Evolutionary conservation across 495 filamentous ascomycete genomes (phyloP).

Genomic region (Gamarada debralockiae): DNA sequence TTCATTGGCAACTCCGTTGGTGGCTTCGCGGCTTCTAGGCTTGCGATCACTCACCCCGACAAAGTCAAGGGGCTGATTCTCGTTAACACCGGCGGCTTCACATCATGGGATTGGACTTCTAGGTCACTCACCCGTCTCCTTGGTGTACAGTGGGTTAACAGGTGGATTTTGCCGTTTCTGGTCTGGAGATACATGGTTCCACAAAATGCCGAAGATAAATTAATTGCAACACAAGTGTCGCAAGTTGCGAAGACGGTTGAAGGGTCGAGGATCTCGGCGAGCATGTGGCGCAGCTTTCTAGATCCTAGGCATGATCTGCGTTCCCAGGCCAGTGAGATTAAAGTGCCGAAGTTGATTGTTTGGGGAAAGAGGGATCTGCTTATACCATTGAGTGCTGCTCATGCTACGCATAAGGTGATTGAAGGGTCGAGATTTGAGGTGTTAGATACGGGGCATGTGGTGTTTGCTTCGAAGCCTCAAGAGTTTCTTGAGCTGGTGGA

Average conservation of each 20-base stretch:
- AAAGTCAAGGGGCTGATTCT: not conserved
- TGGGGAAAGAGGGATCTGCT: not conserved
- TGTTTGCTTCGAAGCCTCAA: not conserved
- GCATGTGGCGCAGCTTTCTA: not conserved
- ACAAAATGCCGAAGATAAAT: not conserved
- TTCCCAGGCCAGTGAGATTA: not conserved
- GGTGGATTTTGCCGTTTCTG: not conserved
- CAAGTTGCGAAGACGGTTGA: not conserved
- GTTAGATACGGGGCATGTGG: constrained; percentile 6
- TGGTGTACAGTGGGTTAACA: not conserved
- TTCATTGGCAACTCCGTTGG: constrained; percentile 4
- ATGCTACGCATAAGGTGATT: not conserved
- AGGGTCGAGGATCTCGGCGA: not conserved
- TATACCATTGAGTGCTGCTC: not conserved
- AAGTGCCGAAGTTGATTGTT: not conserved
- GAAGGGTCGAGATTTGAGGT: not conserved
- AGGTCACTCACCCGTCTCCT: not conserved
- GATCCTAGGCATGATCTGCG: not conserved
- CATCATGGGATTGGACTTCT: not conserved
- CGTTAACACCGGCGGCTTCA: not conserved
- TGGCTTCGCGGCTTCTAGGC: not conserved
- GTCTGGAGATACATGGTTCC: constrained; percentile 6
- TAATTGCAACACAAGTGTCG: not conserved
- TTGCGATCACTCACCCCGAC: constrained; percentile 1
- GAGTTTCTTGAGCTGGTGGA: constrained; percentile 1